phyloP scores from a whole-genome alignment of 192 early-diverging fungal species.

The Coemansia biformis region DNA sequence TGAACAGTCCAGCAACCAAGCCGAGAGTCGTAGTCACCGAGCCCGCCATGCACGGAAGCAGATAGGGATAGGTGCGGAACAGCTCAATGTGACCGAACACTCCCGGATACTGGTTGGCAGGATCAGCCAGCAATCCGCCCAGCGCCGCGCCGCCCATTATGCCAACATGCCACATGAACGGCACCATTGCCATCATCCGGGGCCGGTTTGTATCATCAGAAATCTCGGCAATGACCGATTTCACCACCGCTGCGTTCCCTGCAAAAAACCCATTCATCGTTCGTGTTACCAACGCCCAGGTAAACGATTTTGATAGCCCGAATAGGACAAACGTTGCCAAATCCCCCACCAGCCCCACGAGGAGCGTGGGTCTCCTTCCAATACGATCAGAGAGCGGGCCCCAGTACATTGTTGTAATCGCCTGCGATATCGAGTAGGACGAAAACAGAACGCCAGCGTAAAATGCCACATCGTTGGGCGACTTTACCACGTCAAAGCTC shows the following conservation, averaged over 20 bases:
- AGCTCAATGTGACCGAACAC: constrained; percentile 56
- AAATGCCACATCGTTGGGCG: constrained; percentile 69
- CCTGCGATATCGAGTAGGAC: constrained; percentile 49
- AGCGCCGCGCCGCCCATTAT: constrained; percentile 59
- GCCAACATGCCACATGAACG: constrained; percentile 63
- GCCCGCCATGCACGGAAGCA: constrained; percentile 75
- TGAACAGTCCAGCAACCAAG: constrained; percentile 58
- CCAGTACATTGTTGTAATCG: constrained; percentile 54
- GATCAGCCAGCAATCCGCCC: constrained; percentile 71
- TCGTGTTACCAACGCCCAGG: constrained; percentile 56
- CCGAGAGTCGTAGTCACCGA: constrained; percentile 59
- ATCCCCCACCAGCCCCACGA: constrained; percentile 71
- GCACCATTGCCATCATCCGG: constrained; percentile 68
- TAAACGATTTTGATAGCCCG: constrained; percentile 57
- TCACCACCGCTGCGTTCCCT: constrained; percentile 71
- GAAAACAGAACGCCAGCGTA: constrained; percentile 56
- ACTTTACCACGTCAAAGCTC: constrained; percentile 49
- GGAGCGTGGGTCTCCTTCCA: constrained; percentile 69
- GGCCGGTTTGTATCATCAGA: constrained; percentile 70
- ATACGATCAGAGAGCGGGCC: constrained; percentile 67
- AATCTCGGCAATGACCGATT: constrained; percentile 76
- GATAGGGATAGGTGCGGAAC: constrained; percentile 67
- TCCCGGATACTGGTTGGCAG: constrained; percentile 58
- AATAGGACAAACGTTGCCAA: constrained; percentile 62
- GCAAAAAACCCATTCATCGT: constrained; percentile 63